A percentile compares a stretch with the other conserved stretches of the same genome.
These are phyloP conservation scores for Yamagishiella unicocca DNA, from an alignment of 139 green algal genomes.

Conservation along the genomic window DNA sequence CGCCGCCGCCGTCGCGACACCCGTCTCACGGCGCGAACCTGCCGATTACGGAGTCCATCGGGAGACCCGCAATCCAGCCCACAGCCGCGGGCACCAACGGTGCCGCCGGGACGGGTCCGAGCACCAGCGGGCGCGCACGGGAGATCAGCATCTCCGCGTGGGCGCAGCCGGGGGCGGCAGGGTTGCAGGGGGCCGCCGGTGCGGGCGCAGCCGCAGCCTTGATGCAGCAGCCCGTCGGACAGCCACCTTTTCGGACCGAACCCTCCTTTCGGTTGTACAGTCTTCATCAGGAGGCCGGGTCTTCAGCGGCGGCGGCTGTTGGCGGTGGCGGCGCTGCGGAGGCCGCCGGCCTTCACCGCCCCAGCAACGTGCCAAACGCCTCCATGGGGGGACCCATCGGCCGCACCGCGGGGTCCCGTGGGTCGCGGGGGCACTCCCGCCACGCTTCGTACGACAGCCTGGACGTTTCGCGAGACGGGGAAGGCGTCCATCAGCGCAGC, in stretches of 20 bases:
- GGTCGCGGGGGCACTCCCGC: constrained; percentile 29
- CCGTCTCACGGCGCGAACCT: no score
- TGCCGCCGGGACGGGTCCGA: no score
- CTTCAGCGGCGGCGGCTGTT: neutral
- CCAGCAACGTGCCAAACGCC: neutral
- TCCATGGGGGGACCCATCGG: neutral
- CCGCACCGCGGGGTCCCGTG: neutral
- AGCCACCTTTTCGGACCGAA: no score
- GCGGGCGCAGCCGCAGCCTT: no score
- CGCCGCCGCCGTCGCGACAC: neutral
- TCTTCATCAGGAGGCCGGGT: neutral
- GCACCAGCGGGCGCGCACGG: no score
- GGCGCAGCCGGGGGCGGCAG: neutral
- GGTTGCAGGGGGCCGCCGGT: no score
- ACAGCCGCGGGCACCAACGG: no score
- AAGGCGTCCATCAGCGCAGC: neutral
- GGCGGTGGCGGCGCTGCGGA: neutral
- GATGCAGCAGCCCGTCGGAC: no score
- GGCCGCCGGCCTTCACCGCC: neutral
- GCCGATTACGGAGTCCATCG: no score
- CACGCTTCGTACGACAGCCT: constrained; percentile 34
- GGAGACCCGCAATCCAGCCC: no score
- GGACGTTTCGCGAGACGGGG: neutral
- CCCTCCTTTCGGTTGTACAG: no score
- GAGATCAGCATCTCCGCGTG: constrained; percentile 24